Conservation (phyloP, 306 rosid genomes). For the Acacia melanoxylon region DNA sequence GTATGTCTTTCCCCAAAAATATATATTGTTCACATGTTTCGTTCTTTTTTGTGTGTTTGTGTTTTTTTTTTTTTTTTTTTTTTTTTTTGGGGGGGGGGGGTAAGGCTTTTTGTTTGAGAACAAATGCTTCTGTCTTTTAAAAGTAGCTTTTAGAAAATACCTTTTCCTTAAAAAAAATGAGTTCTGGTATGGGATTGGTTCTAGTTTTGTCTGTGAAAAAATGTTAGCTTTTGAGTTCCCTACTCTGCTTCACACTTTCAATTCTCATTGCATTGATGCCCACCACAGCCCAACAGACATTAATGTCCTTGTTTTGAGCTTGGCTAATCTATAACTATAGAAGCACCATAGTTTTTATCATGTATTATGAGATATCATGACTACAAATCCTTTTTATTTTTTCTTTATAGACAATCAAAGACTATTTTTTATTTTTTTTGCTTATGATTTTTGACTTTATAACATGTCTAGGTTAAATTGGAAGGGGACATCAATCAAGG, state of each 20-base stretch:
- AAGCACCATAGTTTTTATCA: not conserved
- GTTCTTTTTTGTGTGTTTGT: too few relatives aligned
- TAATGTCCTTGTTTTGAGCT: not conserved
- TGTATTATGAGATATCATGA: not conserved
- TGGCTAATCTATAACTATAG: not conserved
- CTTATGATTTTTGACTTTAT: not conserved
- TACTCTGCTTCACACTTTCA: not conserved
- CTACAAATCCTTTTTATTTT: not conserved
- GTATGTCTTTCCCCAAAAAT: too few relatives aligned
- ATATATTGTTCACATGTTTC: not conserved
- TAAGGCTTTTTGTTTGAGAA: not conserved
- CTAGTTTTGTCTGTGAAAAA: not conserved
- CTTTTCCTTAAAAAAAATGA: too few relatives aligned
- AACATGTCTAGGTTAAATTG: slow-evolving; percentile 67
- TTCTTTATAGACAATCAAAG: not conserved
- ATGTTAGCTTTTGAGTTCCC: not conserved
- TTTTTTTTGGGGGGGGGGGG: not conserved
- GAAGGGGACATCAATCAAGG: slow-evolving; percentile 94
- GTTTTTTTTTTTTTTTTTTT: too few relatives aligned
- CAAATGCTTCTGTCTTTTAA: not conserved
- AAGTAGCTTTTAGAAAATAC: not conserved
- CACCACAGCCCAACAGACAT: not conserved
- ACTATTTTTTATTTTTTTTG: not conserved
- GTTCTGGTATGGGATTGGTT: slow-evolving; percentile 7
- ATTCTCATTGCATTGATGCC: not conserved